phyloP scores from a whole-genome alignment of 441 rosid genomes.

The Brassica balearica region DNA sequence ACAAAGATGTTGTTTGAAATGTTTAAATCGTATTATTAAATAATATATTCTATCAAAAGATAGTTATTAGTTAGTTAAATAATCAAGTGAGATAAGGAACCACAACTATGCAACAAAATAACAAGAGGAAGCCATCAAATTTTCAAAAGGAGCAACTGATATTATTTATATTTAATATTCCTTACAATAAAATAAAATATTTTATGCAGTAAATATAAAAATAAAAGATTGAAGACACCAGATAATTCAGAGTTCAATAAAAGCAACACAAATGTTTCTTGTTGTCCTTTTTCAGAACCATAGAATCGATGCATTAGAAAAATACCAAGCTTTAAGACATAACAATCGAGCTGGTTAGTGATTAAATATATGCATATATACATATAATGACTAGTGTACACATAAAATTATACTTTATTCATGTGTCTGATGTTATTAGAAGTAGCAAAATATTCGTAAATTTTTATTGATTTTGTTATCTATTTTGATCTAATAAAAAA shows the following conservation, averaged over 20 bases:
- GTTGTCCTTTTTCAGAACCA: constrained; percentile 66
- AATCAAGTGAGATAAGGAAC: constrained; percentile 55
- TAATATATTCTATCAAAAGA: constrained; percentile 29
- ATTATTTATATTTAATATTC: constrained; percentile 38
- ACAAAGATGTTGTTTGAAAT: constrained; percentile 24
- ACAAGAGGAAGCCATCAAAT: constrained; percentile 73
- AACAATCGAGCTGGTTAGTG: constrained; percentile 43
- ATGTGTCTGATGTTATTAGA: constrained; percentile 52
- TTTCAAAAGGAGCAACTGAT: constrained; percentile 49
- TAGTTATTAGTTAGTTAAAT: constrained; percentile 33
- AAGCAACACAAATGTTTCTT: constrained; percentile 57
- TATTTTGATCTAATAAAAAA: too few species aligned
- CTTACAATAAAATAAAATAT: constrained; percentile 27
- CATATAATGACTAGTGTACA: background rate
- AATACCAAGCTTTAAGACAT: constrained; percentile 59
- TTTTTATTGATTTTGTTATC: too few species aligned
- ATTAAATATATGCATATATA: constrained; percentile 26
- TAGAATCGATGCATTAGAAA: constrained; percentile 71
- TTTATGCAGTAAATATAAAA: constrained; percentile 13
- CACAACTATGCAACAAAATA: constrained; percentile 58
- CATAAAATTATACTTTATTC: constrained; percentile 28
- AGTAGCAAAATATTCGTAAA: too few species aligned
- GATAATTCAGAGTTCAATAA: constrained; percentile 48
- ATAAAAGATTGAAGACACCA: constrained; percentile 35
- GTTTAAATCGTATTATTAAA: constrained; percentile 35